phyloP scores from a whole-genome alignment of 176 grass and related monocot species.

The Hordeum marinum region DNA sequence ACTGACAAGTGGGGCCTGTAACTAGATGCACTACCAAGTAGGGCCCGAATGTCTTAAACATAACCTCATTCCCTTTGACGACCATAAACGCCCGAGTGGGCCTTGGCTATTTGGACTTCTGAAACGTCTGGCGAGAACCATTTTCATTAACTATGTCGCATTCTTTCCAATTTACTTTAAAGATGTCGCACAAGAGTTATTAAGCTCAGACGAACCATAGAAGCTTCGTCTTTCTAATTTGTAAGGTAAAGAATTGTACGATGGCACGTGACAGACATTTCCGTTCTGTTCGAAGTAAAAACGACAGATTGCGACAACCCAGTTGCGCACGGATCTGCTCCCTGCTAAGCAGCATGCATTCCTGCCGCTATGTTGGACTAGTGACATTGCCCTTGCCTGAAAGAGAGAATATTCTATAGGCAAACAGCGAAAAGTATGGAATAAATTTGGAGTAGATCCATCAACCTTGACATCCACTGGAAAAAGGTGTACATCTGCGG shows the following conservation, averaged over 20 bases:
- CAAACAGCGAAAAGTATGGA: not conserved
- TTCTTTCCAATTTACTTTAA: too few relatives aligned
- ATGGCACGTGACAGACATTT: not conserved
- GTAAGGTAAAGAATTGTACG: not conserved
- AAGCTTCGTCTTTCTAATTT: not conserved
- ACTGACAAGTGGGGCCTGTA: too few relatives aligned
- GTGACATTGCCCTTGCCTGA: not conserved
- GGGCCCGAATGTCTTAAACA: too few relatives aligned
- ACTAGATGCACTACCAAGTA: too few relatives aligned
- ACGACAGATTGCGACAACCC: not conserved
- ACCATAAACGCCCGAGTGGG: too few relatives aligned
- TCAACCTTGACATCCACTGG: not conserved
- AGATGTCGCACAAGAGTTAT: too few relatives aligned
- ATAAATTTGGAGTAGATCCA: not conserved
- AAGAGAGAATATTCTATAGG: constrained; percentile 1
- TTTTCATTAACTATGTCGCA: too few relatives aligned
- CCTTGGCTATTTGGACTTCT: too few relatives aligned
- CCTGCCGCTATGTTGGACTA: not conserved
- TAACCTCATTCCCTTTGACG: too few relatives aligned
- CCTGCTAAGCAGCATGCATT: constrained; percentile 25
- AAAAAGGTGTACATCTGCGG: not conserved
- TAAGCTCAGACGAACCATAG: not conserved
- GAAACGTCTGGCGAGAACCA: too few relatives aligned
- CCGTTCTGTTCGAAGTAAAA: not conserved
- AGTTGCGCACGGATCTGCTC: not conserved